Percentiles rank a stretch among this genome's conserved stretches.
phyloP scores from a whole-genome alignment of 2,329 filamentous ascomycete genomes.

The Fusarium sp. region DNA sequence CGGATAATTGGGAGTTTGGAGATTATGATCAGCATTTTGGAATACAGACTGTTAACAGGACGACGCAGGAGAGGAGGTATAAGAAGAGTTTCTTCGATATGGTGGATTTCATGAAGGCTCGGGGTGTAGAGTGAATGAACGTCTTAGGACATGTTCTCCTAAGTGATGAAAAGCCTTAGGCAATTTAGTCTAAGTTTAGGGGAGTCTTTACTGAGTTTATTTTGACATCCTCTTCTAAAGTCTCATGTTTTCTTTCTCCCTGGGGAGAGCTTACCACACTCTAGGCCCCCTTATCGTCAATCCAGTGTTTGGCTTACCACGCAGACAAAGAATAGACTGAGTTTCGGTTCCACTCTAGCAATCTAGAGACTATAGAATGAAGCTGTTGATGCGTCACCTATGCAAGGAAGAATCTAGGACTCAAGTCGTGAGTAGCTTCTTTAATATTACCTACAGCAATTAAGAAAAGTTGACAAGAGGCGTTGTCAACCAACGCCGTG shows the following conservation, averaged over 20 bases:
- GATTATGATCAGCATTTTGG: slow-evolving; percentile 59
- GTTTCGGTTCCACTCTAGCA: not conserved
- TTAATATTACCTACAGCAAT: not conserved
- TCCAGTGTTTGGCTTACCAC: rapidly evolving
- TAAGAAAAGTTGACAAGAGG: not conserved
- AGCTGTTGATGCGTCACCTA: too few species aligned
- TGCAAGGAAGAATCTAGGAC: too few species aligned
- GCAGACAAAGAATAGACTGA: rapidly evolving
- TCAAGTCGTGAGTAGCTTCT: not conserved
- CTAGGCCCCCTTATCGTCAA: not conserved
- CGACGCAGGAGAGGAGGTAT: slow-evolving; percentile 60
- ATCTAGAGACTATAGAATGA: not conserved
- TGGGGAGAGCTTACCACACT: not conserved
- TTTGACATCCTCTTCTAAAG: not conserved
- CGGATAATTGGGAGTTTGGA: slow-evolving; percentile 68
- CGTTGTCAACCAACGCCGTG: not conserved
- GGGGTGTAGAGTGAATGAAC: slow-evolving; percentile 37
- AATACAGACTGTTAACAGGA: slow-evolving; percentile 65
- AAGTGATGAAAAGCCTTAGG: not conserved
- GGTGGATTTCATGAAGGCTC: slow-evolving; percentile 60
- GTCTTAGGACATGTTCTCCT: not conserved
- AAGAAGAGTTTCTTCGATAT: slow-evolving; percentile 70
- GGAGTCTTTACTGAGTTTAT: not conserved
- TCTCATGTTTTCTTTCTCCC: not conserved
- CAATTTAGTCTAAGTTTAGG: too few species aligned